Evolutionary conservation across 495 filamentous ascomycete genomes (phyloP).

Genomic region (Penicillium steckii): DNA sequence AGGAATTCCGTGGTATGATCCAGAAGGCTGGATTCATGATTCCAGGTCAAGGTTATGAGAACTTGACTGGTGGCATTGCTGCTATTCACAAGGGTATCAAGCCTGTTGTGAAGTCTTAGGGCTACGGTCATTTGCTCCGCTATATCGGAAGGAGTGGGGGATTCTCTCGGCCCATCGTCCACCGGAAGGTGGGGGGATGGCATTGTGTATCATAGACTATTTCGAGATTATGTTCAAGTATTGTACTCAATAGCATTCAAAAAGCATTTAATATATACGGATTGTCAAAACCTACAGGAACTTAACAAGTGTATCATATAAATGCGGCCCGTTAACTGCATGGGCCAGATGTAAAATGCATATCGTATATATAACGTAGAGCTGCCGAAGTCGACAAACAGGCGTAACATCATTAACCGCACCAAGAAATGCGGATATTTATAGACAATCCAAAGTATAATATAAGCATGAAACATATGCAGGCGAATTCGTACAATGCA

Average conservation of each 20-base stretch:
- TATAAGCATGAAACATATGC: slow-evolving; percentile 6
- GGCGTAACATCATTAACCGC: slow-evolving; percentile 24
- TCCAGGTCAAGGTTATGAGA: slow-evolving; percentile 78
- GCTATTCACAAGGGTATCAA: slow-evolving; percentile 97
- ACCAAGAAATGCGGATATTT: slow-evolving; percentile 11
- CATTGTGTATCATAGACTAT: slow-evolving; percentile 11
- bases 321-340: neutral
- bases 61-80: slow-evolving; percentile 88
- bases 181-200: neutral
- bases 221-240: neutral
- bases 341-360: neutral
- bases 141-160: neutral
- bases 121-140: neutral
- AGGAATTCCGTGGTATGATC: slow-evolving; percentile 84
- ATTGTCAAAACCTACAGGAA: neutral
- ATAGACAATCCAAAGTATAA: slow-evolving; percentile 4
- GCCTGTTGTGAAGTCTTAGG: slow-evolving; percentile 49
- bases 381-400: neutral
- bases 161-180: neutral
- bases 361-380: neutral
- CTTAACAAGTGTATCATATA: neutral
- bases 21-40: slow-evolving; percentile 82
- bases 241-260: neutral
- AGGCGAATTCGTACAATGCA: neutral
- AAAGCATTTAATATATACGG: neutral